phyloP scores from a whole-genome alignment of 768 basidiomycete genomes.

The Phlebiopsis gigantea region DNA sequence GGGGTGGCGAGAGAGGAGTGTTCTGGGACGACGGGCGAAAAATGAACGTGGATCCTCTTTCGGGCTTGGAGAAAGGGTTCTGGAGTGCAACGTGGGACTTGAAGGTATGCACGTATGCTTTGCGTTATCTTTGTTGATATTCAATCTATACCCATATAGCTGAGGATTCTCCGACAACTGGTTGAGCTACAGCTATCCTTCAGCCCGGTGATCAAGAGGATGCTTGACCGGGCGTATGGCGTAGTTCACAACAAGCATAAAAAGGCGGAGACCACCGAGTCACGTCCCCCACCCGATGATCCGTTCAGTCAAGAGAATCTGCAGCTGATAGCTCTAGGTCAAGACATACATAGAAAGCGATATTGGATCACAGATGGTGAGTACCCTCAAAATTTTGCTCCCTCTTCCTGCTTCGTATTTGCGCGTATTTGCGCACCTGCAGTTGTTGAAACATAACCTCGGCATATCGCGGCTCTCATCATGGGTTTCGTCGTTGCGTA shows the following conservation, averaged over 20 bases:
- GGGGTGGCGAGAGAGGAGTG: constrained; percentile 64
- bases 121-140: constrained; percentile 15
- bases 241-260: constrained; percentile 81
- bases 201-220: constrained; percentile 58
- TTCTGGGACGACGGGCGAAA: constrained; percentile 74
- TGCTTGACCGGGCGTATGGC: constrained; percentile 84
- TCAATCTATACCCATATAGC: constrained; percentile 38
- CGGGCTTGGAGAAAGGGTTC: constrained; percentile 61
- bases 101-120: constrained; percentile 51
- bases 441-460: constrained; percentile 29
- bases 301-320: constrained; percentile 63
- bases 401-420: constrained; percentile 43
- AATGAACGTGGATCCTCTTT: constrained; percentile 72
- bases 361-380: constrained; percentile 89
- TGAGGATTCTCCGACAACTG: constrained; percentile 77
- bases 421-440: constrained; percentile 58
- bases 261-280: constrained; percentile 59
- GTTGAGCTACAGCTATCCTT: constrained; percentile 81
- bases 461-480: constrained; percentile 39
- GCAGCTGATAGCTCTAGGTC: constrained; percentile 67
- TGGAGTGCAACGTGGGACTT: constrained; percentile 78
- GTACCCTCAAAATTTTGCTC: constrained; percentile 39
- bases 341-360: constrained; percentile 69
- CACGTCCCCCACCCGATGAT: constrained; percentile 49
- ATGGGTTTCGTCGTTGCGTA: constrained; percentile 7